These are phyloP conservation scores for Phytophthora pluvialis DNA, from an alignment of 352 stramenopile genomes.

Conservation along the genomic window DNA sequence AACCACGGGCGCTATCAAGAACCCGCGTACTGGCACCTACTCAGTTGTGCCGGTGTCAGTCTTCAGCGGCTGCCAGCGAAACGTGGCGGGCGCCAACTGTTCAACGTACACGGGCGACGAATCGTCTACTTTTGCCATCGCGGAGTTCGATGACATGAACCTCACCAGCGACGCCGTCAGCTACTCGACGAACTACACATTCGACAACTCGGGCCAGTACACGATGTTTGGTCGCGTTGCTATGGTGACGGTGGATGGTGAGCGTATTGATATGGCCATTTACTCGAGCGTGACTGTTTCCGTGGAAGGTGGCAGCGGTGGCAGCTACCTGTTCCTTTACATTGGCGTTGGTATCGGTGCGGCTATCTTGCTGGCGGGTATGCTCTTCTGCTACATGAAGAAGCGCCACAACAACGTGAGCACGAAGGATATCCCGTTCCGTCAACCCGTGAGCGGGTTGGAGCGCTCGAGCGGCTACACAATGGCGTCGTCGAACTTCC, in stretches of 20 bases:
- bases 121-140: slow-evolving; percentile 66
- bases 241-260: slow-evolving; percentile 75
- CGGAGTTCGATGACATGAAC: slow-evolving; percentile 60
- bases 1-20: slow-evolving; percentile 50
- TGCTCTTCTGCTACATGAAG: slow-evolving; percentile 77
- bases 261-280: slow-evolving; percentile 83
- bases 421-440: slow-evolving; percentile 82
- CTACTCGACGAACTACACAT: slow-evolving; percentile 66
- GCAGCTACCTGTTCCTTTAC: slow-evolving; percentile 69
- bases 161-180: slow-evolving; percentile 60
- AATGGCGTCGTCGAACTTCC: slow-evolving; percentile 70
- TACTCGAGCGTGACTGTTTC: slow-evolving; percentile 75
- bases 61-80: slow-evolving; percentile 69
- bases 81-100: slow-evolving; percentile 58
- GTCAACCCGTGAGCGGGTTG: slow-evolving; percentile 48
- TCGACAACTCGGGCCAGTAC: slow-evolving; percentile 63
- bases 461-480: slow-evolving; percentile 63
- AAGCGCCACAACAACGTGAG: slow-evolving; percentile 61
- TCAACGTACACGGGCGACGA: slow-evolving; percentile 67
- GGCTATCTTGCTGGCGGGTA: slow-evolving; percentile 64
- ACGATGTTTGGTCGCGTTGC: slow-evolving; percentile 73
- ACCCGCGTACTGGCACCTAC: slow-evolving; percentile 60
- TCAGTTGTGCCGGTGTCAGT: slow-evolving; percentile 76
- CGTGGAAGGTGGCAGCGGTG: slow-evolving; percentile 49
- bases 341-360: slow-evolving; percentile 72